These are phyloP conservation scores for Mycena rosella DNA, from an alignment of 768 basidiomycete species.

Conservation along the genomic window DNA sequence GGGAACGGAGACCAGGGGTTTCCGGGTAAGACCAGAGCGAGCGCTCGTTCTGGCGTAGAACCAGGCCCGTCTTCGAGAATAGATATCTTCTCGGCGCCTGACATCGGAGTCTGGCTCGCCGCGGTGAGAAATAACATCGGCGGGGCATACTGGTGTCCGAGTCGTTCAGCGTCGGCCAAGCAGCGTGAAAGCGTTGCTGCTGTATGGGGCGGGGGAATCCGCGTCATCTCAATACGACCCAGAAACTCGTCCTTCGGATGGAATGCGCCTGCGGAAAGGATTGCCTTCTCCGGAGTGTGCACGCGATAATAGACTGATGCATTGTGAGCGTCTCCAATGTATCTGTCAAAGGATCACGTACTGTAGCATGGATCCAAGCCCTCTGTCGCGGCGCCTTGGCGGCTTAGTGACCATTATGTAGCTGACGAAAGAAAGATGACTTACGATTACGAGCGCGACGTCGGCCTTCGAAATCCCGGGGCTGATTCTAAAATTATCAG, in stretches of 20 bases:
- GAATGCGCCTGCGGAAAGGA: neutral
- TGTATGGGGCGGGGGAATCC: conserved; percentile 8
- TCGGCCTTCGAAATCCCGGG: neutral
- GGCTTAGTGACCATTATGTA: neutral
- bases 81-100: neutral
- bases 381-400: too few species aligned
- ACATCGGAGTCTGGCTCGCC: neutral
- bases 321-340: neutral
- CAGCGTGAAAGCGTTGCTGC: neutral
- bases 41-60: neutral
- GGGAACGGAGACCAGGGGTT: neutral
- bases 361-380: neutral
- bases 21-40: neutral
- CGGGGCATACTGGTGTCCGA: neutral
- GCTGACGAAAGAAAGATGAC: neutral
- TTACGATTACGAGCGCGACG: neutral
- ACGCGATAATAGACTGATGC: conserved; percentile 3
- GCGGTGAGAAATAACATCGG: neutral
- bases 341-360: neutral
- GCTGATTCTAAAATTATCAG: conserved; percentile 2
- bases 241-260: neutral
- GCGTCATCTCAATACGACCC: neutral
- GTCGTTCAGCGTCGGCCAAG: neutral
- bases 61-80: neutral
- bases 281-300: neutral